Percentiles rank a stretch among this genome's conserved stretches.
These are phyloP conservation scores for Nakazawaea holstii DNA, from an alignment of 805 yeast genomes.

Conservation along the genomic window DNA sequence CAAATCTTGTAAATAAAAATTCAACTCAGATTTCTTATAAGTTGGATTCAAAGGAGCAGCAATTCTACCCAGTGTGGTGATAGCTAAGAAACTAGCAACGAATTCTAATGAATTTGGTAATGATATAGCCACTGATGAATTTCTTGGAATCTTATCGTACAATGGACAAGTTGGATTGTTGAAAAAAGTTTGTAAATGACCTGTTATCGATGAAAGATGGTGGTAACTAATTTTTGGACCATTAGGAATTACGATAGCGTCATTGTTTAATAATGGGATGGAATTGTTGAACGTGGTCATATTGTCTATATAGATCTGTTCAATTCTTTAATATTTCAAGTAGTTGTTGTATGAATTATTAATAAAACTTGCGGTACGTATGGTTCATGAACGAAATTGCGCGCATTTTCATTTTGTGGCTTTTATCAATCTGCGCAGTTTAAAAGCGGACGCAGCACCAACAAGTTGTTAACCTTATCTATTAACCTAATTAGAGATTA, in stretches of 20 bases:
- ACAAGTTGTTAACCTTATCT: no score
- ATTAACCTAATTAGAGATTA: no score
- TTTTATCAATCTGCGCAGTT: no score
- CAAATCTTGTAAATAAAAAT: constrained; percentile 59
- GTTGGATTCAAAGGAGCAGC: constrained; percentile 69
- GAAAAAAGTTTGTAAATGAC: constrained; percentile 45
- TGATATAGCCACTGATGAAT: constrained; percentile 51
- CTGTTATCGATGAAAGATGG: constrained; percentile 37
- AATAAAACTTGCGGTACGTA: no score
- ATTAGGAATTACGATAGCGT: constrained; percentile 43
- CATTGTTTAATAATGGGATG: constrained; percentile 28
- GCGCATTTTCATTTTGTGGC: no score
- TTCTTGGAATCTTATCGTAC: constrained; percentile 25
- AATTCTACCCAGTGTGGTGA: constrained; percentile 48
- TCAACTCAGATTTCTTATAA: constrained; percentile 56
- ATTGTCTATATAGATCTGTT: not conserved
- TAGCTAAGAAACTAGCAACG: constrained; percentile 48
- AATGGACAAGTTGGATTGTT: constrained; percentile 36
- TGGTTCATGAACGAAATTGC: no score
- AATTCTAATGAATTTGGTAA: constrained; percentile 59
- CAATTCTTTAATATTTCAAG: not conserved
- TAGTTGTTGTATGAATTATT: not conserved
- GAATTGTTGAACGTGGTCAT: constrained; percentile 34
- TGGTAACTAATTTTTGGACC: constrained; percentile 40
- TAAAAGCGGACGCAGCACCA: no score